Conservation (phyloP, 805 yeast genomes). For the Metschnikowia kofuensis region DNA sequence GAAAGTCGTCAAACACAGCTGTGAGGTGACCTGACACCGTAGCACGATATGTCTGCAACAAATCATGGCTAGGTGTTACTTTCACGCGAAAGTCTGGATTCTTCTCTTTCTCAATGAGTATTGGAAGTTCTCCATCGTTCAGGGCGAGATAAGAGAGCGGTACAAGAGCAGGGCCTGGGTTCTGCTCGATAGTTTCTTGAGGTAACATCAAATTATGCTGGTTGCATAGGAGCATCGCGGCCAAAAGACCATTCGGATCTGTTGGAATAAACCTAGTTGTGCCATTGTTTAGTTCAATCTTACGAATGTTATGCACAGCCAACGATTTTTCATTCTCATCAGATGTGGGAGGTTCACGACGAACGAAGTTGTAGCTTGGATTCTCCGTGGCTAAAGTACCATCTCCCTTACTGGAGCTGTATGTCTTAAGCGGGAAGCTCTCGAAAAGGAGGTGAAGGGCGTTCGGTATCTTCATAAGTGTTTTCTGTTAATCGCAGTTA, state of each 20-base stretch:
- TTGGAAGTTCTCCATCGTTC: conserved; percentile 49
- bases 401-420: conserved; percentile 17
- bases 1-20: conserved; percentile 8
- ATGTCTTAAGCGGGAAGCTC: conserved; percentile 47
- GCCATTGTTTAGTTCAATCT: conserved; percentile 19
- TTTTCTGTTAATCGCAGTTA: too few relatives aligned
- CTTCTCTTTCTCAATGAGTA: conserved; percentile 47
- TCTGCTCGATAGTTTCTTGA: conserved; percentile 9
- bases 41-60: not conserved
- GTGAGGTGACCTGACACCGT: not conserved
- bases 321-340: conserved; percentile 37
- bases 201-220: conserved; percentile 47
- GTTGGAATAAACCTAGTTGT: conserved; percentile 40
- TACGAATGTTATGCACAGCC: conserved; percentile 49
- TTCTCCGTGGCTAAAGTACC: not conserved
- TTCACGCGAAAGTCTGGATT: not conserved
- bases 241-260: conserved; percentile 56
- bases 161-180: conserved; percentile 32
- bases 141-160: conserved; percentile 50
- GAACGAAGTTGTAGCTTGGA: not conserved
- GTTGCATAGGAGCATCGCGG: conserved; percentile 44
- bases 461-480: conserved; percentile 31
- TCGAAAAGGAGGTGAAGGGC: conserved; percentile 46
- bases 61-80: not conserved
- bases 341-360: not conserved